Conservation (phyloP, 495 filamentous ascomycete genomes). For the Staphylotrichum tortipilum region DNA sequence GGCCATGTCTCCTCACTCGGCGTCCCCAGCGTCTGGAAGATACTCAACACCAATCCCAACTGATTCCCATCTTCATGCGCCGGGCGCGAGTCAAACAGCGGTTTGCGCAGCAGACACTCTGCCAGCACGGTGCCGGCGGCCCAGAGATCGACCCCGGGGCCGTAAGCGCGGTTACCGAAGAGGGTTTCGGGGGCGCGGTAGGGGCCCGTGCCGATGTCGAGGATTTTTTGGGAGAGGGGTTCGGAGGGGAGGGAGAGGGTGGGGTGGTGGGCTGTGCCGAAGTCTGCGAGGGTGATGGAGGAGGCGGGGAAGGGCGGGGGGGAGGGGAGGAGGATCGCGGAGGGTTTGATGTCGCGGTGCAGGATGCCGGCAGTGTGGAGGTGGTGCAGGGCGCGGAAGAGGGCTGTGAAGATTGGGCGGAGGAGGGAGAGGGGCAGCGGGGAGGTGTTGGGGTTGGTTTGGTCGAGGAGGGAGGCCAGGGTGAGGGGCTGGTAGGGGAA, state of each 20-base stretch:
- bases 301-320: constrained; percentile 35
- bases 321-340: constrained; percentile 69
- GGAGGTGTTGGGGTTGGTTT: not conserved
- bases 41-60: constrained; percentile 77
- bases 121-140: constrained; percentile 77
- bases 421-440: not conserved
- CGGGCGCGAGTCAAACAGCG: constrained; percentile 63
- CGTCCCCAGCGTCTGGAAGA: constrained; percentile 83
- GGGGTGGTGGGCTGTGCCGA: constrained; percentile 81
- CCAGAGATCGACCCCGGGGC: constrained; percentile 73
- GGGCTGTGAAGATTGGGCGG: constrained; percentile 45
- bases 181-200: constrained; percentile 88
- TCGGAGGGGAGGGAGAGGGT: constrained; percentile 50
- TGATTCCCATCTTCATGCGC: constrained; percentile 84
- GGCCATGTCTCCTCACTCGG: constrained; percentile 74
- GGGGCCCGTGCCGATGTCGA: constrained; percentile 85
- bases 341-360: constrained; percentile 90
- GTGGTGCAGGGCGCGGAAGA: constrained; percentile 65
- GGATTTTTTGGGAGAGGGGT: constrained; percentile 60
- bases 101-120: constrained; percentile 44
- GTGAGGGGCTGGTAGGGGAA: constrained; percentile 77
- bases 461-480: constrained; percentile 38
- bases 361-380: constrained; percentile 69
- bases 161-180: constrained; percentile 74
- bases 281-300: constrained; percentile 74